phyloP scores from a whole-genome alignment of 139 green algal genomes.

The Coelastrella sp. region DNA sequence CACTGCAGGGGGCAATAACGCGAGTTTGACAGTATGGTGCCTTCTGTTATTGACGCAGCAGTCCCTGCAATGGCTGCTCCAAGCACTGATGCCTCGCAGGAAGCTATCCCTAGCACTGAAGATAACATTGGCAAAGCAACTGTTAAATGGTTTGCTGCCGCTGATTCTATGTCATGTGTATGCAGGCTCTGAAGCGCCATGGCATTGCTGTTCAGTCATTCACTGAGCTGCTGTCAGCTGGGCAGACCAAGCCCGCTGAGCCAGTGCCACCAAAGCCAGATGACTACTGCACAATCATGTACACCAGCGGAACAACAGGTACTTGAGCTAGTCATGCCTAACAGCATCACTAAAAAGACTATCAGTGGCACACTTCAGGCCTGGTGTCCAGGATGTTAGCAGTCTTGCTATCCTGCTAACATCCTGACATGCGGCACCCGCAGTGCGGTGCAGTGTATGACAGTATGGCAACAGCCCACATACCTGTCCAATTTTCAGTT shows the following conservation, averaged over 20 bases:
- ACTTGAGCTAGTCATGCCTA: not conserved
- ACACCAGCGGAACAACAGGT: constrained; percentile 93
- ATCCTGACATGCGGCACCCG: not conserved
- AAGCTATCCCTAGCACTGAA: too few species aligned
- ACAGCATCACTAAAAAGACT: not conserved
- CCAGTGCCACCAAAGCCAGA: constrained; percentile 71
- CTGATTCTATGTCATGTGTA: not conserved
- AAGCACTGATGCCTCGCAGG: too few species aligned
- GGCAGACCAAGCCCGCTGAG: constrained; percentile 55
- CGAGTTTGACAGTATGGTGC: too few species aligned
- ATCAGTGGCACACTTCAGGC: not conserved
- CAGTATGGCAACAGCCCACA: too few species aligned
- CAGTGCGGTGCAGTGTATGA: too few species aligned
- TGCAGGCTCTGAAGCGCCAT: constrained; percentile 56
- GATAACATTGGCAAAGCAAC: too few species aligned
- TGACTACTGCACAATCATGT: constrained; percentile 97
- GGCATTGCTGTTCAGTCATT: constrained; percentile 69
- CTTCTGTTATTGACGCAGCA: too few species aligned
- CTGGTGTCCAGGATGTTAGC: not conserved
- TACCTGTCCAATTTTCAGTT: too few species aligned
- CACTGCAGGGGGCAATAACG: too few species aligned
- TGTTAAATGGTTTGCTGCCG: too few species aligned
- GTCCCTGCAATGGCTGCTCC: too few species aligned
- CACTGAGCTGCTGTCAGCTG: constrained; percentile 72
- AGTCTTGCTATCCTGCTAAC: not conserved